These are phyloP conservation scores for Cryptococcus sp. DNA, from an alignment of 1,284 basidiomycete species.

Conservation along the genomic window DNA sequence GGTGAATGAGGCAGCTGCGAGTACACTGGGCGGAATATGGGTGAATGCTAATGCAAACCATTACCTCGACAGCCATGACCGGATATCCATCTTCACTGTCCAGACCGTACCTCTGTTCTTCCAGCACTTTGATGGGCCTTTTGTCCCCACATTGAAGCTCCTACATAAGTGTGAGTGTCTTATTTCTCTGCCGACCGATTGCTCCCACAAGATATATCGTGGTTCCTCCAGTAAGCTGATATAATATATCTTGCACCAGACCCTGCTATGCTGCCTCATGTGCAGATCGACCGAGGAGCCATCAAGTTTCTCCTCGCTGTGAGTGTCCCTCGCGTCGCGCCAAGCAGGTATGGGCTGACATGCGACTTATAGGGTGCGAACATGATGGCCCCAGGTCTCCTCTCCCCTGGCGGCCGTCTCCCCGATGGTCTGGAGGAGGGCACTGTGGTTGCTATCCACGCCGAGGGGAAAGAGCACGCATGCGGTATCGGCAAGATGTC, in stretches of 20 bases:
- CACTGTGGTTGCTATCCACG: slow-evolving; percentile 77
- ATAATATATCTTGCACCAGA: slow-evolving; percentile 54
- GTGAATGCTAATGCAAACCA: background rate
- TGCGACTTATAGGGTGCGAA: slow-evolving; percentile 61
- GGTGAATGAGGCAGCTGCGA: slow-evolving; percentile 59
- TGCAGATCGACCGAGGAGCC: slow-evolving; percentile 91
- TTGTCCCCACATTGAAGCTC: slow-evolving; percentile 80
- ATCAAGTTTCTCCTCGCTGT: slow-evolving; percentile 89
- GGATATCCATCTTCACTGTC: slow-evolving; percentile 87
- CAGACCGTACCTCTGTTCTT: slow-evolving; percentile 87
- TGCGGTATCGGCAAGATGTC: slow-evolving; percentile 83
- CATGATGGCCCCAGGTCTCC: slow-evolving; percentile 97
- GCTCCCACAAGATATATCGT: no score
- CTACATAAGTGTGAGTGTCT: slow-evolving; percentile 91
- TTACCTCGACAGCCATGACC: slow-evolving; percentile 69
- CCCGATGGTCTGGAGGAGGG: slow-evolving; percentile 73
- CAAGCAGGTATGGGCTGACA: background rate
- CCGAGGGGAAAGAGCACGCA: slow-evolving; percentile 94
- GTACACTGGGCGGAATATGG: background rate
- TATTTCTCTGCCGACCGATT: slow-evolving; percentile 14
- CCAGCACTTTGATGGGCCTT: slow-evolving; percentile 94
- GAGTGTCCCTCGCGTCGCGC: slow-evolving; percentile 24
- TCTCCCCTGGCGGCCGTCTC: slow-evolving; percentile 83
- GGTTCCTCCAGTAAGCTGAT: background rate
- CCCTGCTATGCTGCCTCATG: slow-evolving; percentile 81